Base-by-base conservation (phyloP, 2,329 filamentous ascomycete genomes). In the Coniochaeta sp. region DNA sequence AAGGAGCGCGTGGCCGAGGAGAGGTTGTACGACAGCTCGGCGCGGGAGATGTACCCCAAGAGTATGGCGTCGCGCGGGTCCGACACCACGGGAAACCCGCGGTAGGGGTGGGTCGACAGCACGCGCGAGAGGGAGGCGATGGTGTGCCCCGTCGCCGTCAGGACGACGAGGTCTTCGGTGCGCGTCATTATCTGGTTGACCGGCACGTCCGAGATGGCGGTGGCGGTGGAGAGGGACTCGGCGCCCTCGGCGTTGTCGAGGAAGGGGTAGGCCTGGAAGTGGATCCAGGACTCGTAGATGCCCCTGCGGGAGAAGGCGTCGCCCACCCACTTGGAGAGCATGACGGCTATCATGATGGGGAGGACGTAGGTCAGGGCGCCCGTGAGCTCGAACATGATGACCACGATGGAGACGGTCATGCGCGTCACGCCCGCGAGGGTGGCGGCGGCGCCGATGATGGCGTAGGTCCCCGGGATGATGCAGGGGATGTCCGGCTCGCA, bases 311-410 rank as follows among this genome's bases (percentile, higher is more conserved):
- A 91, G 67, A 99, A 91, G 48, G 91, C 92, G 67, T 99, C 94
- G 62, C 91, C 94, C 24, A 96, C 90, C 94, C 94, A 99, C 72
- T 99, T 99, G 56, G 89, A 89, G 42, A 97, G 79, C 91, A 99
- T 95, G 63, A 99, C 94, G 40, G 91, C 91, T 57, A 99, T 89
- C 94, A 99, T 99, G 68, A 97, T 99, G 51, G 94, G 94, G 7
- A 99, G 82, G 48, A 99, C 92, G 65, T 97, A 97, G 1, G 91
- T 95, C 26, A 99, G 78, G 1, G 94, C 94, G 50, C 94, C 94
- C 0, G 94, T 99, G 52, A 99, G 84, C 73, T 99, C 94, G 64
- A 99, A 99, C 87, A 96, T 96, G 71, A 99, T 99, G 62, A 97
- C 94, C 4, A 99, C 92, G 58, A 99, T 96, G 12, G 91, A 96